Conservation (phyloP, 495 filamentous ascomycete genomes). For the Xylaria bambusicola region DNA sequence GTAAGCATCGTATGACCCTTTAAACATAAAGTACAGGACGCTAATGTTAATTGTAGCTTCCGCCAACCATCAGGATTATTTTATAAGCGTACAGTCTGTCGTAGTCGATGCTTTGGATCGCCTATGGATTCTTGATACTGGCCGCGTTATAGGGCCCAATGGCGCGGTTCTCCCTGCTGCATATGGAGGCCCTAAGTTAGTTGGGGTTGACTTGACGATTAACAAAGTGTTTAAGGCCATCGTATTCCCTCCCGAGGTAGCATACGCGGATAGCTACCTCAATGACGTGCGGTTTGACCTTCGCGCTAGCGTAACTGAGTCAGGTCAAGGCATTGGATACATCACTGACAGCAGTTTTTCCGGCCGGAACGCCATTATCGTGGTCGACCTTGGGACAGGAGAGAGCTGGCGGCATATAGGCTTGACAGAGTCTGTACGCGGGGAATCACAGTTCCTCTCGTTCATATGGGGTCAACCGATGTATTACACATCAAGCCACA, state of each 20-base stretch:
- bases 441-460: constrained; percentile 40
- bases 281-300: constrained; percentile 48
- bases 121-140: constrained; percentile 46
- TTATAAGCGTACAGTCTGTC: constrained; percentile 45
- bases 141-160: constrained; percentile 38
- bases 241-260: constrained; percentile 38
- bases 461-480: constrained; percentile 45
- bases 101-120: constrained; percentile 42
- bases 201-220: constrained; percentile 40
- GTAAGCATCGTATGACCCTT: background rate
- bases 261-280: constrained; percentile 43
- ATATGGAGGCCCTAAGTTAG: constrained; percentile 43
- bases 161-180: constrained; percentile 41
- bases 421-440: constrained; percentile 36
- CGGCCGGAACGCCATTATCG: constrained; percentile 44
- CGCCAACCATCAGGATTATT: constrained; percentile 34
- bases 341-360: constrained; percentile 45
- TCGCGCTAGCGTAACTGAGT: constrained; percentile 34
- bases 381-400: constrained; percentile 45
- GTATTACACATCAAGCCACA: constrained; percentile 29
- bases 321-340: constrained; percentile 42
- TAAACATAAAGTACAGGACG: background rate
- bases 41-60: constrained; percentile 29
- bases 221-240: constrained; percentile 38
- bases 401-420: constrained; percentile 43